These are phyloP conservation scores for Amanita molliuscula DNA, from an alignment of 768 basidiomycete species.

Conservation along the genomic window DNA sequence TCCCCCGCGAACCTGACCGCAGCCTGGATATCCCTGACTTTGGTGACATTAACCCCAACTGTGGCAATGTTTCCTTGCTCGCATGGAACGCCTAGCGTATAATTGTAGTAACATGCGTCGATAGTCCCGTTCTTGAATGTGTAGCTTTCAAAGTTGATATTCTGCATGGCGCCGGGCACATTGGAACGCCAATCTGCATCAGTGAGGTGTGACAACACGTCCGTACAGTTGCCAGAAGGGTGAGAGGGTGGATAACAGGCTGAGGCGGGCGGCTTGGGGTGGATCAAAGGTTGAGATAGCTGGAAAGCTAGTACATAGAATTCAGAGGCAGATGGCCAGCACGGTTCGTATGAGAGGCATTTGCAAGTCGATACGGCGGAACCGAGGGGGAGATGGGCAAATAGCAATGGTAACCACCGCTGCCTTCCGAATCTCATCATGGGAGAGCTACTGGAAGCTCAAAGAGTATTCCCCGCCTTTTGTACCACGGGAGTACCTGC, in stretches of 20 bases:
- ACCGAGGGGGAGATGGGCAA: background rate
- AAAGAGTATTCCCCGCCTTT: slow-evolving; percentile 24
- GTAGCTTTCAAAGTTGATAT: slow-evolving; percentile 19
- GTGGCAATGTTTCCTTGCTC: slow-evolving; percentile 33
- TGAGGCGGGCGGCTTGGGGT: slow-evolving; percentile 27
- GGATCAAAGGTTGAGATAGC: slow-evolving; percentile 33
- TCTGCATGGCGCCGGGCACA: slow-evolving; percentile 29
- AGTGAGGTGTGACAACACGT: slow-evolving; percentile 15
- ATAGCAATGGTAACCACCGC: background rate
- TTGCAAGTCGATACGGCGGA: slow-evolving; percentile 14
- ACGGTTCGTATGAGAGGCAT: slow-evolving; percentile 28
- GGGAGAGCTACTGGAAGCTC: no score
- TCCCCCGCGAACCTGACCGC: background rate
- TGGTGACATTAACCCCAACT: slow-evolving; percentile 29
- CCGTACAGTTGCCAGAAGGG: slow-evolving; percentile 28
- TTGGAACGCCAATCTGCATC: slow-evolving; percentile 31
- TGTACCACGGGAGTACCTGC: slow-evolving; percentile 29
- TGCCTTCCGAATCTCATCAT: no score
- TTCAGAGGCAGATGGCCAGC: slow-evolving; percentile 28
- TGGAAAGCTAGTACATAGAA: slow-evolving; percentile 22
- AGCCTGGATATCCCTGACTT: slow-evolving; percentile 26
- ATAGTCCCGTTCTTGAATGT: slow-evolving; percentile 34
- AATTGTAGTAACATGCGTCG: slow-evolving; percentile 40
- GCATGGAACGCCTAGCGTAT: slow-evolving; percentile 27
- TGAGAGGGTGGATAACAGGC: slow-evolving; percentile 28